Conservation (phyloP, 371 early-diverging fungal genomes). For the Mucor irregularis region DNA sequence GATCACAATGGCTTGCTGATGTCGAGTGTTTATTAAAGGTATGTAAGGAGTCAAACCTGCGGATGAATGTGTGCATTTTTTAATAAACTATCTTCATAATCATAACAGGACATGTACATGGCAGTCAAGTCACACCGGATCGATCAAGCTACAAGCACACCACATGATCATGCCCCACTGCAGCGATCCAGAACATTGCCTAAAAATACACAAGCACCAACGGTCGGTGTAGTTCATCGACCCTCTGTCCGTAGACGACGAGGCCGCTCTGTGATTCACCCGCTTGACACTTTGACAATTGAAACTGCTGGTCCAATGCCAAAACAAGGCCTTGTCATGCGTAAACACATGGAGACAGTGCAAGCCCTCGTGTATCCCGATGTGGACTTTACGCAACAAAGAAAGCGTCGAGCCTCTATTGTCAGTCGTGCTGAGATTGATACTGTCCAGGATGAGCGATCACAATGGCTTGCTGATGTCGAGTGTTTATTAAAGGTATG, state of each 20-base stretch:
- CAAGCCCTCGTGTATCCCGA: constrained; percentile 17
- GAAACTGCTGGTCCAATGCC: not conserved
- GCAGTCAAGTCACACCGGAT: constrained; percentile 25
- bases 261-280: constrained; percentile 13
- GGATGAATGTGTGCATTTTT: not conserved
- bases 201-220: constrained; percentile 3
- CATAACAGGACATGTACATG: constrained; percentile 25
- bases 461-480: constrained; percentile 29
- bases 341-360: constrained; percentile 45
- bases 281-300: not conserved
- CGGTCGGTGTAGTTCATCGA: no score
- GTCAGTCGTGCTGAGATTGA: no score
- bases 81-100: constrained; percentile 1
- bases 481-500: constrained; percentile 31
- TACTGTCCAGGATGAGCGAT: no score
- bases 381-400: not conserved
- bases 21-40: constrained; percentile 32
- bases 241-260: constrained; percentile 5
- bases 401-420: constrained; percentile 6
- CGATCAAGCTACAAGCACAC: constrained; percentile 14
- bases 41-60: not conserved
- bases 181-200: constrained; percentile 12
- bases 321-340: constrained; percentile 32
- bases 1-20: constrained; percentile 27
- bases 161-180: not conserved